Base-by-base conservation (phyloP, 805 yeast genomes). In the Clavispora phyllophila region DNA sequence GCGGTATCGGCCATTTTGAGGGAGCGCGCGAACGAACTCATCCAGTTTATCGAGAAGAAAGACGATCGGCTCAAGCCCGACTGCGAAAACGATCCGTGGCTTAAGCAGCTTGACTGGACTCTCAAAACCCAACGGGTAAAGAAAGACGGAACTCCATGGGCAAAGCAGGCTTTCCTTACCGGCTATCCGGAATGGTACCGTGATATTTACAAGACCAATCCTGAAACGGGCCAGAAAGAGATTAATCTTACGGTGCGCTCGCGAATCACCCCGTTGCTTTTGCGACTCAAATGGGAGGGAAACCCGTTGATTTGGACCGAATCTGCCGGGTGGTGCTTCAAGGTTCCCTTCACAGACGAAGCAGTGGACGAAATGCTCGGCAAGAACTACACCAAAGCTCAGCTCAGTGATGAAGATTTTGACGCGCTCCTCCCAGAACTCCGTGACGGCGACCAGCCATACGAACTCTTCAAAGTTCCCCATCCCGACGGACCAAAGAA, bases 161-260 rank as follows among this genome's bases (percentile, higher is more conserved):
- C 87, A 42, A 79, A 76, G 20, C 96, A 87, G 60, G 73, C 75
- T 1, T 88, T 78, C 53, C 57, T 87, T 37, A 95, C 96, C 0
- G 98, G 96, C 0, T 87, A 74, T 54, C 99, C 99, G 0, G 84
- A 84, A 50, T 93, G 99, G 99, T 95, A 87, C 61, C 77, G 84
- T 46, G 81, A 79, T 20, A 56, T 78, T 28, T 65, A 70, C 47
- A 70, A 66, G 34, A 56, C 53, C 12, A 48, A 53, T 19, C 36
- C 49, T n/a, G 48, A 12, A 51, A 80, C 37, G 67, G 65, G 65
- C 4, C 55, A 46, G 17, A 53, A 47, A 18, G 72, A 66, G 17
- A 72, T 87, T 54, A 77, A 71, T 28, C 62, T 93, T 12, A 79
- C 93, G 0, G 77, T 86, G 1, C 75, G 87, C 41, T 73, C 96